phyloP scores from a whole-genome alignment of 2,329 filamentous ascomycete species.

The Elsinoe necatrix region DNA sequence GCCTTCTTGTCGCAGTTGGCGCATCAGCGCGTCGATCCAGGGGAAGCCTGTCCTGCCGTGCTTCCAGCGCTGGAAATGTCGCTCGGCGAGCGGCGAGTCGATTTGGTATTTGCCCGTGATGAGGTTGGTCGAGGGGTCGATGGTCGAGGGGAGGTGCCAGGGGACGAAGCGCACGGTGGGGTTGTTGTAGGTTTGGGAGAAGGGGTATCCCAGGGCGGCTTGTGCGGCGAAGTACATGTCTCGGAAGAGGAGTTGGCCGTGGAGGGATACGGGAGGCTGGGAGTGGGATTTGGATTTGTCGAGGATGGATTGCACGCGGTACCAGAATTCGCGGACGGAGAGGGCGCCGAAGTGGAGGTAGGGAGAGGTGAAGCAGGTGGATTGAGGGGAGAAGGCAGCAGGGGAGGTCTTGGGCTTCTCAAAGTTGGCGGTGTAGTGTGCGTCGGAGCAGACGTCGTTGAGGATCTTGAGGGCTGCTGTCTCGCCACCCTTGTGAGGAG shows the following conservation, averaged over 20 bases:
- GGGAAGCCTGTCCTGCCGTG: conserved; percentile 64
- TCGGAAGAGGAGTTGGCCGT: conserved; percentile 65
- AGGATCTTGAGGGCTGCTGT: conserved; percentile 52
- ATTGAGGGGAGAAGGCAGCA: conserved; percentile 62
- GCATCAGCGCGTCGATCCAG: conserved; percentile 74
- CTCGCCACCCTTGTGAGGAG: conserved; percentile 64
- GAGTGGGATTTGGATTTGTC: conserved; percentile 49
- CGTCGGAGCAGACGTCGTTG: conserved; percentile 50
- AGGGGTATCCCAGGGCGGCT: conserved; percentile 55
- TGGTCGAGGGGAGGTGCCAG: conserved; percentile 63
- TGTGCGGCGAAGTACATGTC: conserved; percentile 81
- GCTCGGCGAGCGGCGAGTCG: conserved; percentile 54
- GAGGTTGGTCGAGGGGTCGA: conserved; percentile 40
- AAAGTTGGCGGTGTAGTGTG: conserved; percentile 63
- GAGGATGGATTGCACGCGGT: conserved; percentile 57
- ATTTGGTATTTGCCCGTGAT: conserved; percentile 55
- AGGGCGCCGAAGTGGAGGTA: conserved; percentile 67
- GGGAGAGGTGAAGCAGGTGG: conserved; percentile 65
- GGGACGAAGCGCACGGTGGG: conserved; percentile 63
- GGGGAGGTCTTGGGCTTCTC: conserved; percentile 69
- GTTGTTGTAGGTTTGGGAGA: conserved; percentile 59
- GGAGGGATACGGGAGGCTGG: conserved; percentile 57
- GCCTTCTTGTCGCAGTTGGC: conserved; percentile 60
- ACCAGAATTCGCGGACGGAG: conserved; percentile 64
- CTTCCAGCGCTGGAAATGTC: conserved; percentile 61